Percentiles rank a stretch among this genome's conserved stretches.
These are phyloP conservation scores for Euphorbia celastroides DNA, from an alignment of 441 rosid genomes.

Conservation along the genomic window DNA sequence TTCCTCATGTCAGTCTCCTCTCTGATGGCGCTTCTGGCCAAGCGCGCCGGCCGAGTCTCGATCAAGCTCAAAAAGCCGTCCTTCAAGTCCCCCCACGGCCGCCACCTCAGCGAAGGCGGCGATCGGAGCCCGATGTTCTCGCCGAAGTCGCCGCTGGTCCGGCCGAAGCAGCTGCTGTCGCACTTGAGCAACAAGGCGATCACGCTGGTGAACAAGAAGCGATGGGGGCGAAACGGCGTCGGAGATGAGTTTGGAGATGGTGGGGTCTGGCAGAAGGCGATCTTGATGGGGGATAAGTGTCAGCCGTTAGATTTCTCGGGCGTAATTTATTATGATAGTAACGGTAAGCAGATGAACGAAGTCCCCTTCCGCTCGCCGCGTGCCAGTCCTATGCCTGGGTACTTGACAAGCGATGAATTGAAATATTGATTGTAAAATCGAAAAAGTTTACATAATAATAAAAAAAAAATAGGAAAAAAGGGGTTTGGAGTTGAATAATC, in stretches of 20 bases:
- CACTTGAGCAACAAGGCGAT: constrained; percentile 54
- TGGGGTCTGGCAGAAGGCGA: constrained; percentile 72
- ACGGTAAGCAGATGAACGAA: constrained; percentile 47
- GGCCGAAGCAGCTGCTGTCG: constrained; percentile 38
- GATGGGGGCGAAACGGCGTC: constrained; percentile 5
- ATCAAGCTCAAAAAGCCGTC: constrained; percentile 27
- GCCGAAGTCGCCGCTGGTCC: constrained; percentile 21
- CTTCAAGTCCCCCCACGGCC: neutral
- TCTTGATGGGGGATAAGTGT: constrained; percentile 85
- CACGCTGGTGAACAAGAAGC: constrained; percentile 28
- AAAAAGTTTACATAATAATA: no score
- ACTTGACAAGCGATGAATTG: constrained; percentile 17
- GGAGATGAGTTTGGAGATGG: constrained; percentile 55
- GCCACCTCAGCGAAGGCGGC: neutral
- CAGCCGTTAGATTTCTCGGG: constrained; percentile 81
- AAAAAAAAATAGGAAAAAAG: neutral
- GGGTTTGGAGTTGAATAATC: neutral
- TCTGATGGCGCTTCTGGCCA: constrained; percentile 41
- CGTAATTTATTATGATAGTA: constrained; percentile 61
- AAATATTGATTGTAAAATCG: neutral
- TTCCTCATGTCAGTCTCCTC: constrained; percentile 35
- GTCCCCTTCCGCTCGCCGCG: constrained; percentile 67
- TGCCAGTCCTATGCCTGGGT: constrained; percentile 51
- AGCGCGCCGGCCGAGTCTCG: constrained; percentile 41
- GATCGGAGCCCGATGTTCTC: constrained; percentile 10